Evolutionary conservation across 805 yeast species (phyloP).

Genomic region (Dipodascus albidus): DNA sequence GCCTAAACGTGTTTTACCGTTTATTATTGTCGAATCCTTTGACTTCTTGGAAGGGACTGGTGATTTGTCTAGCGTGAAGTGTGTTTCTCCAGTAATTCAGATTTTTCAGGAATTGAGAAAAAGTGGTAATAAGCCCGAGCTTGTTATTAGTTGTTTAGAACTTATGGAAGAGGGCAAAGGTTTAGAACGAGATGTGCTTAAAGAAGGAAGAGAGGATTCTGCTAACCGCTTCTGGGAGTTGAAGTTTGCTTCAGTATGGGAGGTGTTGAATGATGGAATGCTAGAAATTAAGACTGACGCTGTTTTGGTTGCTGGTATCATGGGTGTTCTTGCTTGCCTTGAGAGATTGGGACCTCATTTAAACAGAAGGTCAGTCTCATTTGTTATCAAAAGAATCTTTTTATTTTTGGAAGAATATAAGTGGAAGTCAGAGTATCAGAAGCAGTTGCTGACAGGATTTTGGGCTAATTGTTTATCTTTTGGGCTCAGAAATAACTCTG

Average conservation of each 20-base stretch:
- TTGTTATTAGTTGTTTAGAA: slow-evolving; percentile 18
- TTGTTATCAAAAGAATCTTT: neutral
- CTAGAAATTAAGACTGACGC: neutral
- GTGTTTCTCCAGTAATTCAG: slow-evolving; percentile 29
- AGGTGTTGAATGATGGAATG: neutral
- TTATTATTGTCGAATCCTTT: slow-evolving; percentile 25
- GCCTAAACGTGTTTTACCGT: slow-evolving; percentile 53
- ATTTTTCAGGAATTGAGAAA: slow-evolving; percentile 53
- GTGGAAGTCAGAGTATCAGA: neutral
- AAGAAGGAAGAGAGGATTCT: neutral
- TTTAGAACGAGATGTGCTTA: neutral
- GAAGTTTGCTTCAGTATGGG: neutral
- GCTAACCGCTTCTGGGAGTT: neutral
- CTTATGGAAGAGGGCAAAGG: neutral
- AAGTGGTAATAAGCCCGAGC: slow-evolving; percentile 71
- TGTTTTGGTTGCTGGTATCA: neutral
- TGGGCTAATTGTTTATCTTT: neutral
- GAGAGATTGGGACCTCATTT: neutral
- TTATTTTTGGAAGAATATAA: neutral
- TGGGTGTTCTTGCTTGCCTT: neutral
- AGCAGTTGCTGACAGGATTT: neutral
- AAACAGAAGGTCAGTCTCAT: neutral
- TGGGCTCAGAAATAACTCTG: slow-evolving; percentile 7
- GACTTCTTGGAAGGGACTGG: slow-evolving; percentile 9
- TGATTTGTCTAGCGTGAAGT: neutral